Conservation (phyloP, 192 early-diverging fungal species). For the Mortierella hygrophila region DNA sequence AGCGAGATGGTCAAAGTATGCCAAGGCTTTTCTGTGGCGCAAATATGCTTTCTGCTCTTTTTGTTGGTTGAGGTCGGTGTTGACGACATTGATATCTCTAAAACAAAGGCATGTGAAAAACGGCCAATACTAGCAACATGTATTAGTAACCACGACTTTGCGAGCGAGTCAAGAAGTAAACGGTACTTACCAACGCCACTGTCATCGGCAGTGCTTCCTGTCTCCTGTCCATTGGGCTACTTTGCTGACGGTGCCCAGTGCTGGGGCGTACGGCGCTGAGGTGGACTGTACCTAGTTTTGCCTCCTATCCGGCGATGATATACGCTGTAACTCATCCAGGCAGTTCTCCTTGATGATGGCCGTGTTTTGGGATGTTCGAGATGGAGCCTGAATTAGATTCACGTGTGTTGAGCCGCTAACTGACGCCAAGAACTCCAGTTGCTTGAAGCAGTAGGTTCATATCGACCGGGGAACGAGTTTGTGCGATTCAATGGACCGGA, state of each 20-base stretch:
- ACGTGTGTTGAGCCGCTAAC: constrained; percentile 25
- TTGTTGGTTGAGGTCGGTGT: constrained; percentile 12
- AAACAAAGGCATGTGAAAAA: constrained; percentile 9
- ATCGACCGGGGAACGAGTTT: constrained; percentile 21
- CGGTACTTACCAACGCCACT: constrained; percentile 11
- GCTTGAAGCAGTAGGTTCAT: constrained; percentile 21
- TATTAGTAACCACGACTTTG: constrained; percentile 10
- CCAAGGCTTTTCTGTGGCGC: constrained; percentile 34
- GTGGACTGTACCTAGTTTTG: constrained; percentile 16
- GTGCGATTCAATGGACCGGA: constrained; percentile 15
- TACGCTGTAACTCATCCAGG: constrained; percentile 24
- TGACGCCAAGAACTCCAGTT: constrained; percentile 21
- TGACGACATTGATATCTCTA: constrained; percentile 7
- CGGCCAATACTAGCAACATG: constrained; percentile 12
- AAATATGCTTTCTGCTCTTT: constrained; percentile 17
- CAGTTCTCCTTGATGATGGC: constrained; percentile 29
- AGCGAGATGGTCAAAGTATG: constrained; percentile 17
- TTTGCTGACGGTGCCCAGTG: constrained; percentile 19
- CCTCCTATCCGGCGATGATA: constrained; percentile 18
- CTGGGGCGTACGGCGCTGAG: constrained; percentile 1
- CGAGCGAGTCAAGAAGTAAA: constrained; percentile 21
- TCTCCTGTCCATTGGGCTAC: constrained; percentile 10
- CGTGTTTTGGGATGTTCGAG: constrained; percentile 37
- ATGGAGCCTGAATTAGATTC: constrained; percentile 20
- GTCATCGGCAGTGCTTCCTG: constrained; percentile 13